Conservation (phyloP, 2,329 filamentous ascomycete genomes). For the Phyllosticta capitalensis region DNA sequence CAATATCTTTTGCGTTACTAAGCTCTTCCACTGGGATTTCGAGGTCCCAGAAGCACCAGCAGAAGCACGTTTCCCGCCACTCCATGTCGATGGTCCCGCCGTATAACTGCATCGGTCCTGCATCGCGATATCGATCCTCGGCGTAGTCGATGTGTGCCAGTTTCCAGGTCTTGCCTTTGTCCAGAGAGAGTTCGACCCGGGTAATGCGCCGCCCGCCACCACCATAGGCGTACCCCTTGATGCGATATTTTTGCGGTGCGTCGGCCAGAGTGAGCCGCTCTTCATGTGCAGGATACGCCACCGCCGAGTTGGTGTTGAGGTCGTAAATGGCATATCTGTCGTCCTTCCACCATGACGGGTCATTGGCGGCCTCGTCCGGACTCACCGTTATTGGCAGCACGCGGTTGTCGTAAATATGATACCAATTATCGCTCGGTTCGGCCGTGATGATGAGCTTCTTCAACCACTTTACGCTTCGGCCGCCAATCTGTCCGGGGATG, state of each 20-base stretch:
- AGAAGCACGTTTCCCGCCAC: slow-evolving; percentile 74
- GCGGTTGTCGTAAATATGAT: slow-evolving; percentile 88
- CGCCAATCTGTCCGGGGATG: slow-evolving; percentile 85
- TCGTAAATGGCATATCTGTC: slow-evolving; percentile 91
- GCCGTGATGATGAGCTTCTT: slow-evolving; percentile 70
- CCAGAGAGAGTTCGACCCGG: slow-evolving; percentile 71
- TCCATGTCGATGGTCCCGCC: slow-evolving; percentile 71
- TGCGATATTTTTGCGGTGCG: slow-evolving; percentile 48
- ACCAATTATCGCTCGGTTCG: slow-evolving; percentile 82
- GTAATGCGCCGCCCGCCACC: slow-evolving; percentile 80
- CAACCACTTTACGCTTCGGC: slow-evolving; percentile 88
- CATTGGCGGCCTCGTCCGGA: slow-evolving; percentile 66
- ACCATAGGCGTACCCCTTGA: slow-evolving; percentile 77
- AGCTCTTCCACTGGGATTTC: slow-evolving; percentile 56
- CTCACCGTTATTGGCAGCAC: slow-evolving; percentile 80
- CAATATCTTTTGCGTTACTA: slow-evolving; percentile 56
- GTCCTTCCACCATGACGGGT: slow-evolving; percentile 74
- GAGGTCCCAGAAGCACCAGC: slow-evolving; percentile 87
- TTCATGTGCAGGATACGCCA: slow-evolving; percentile 69
- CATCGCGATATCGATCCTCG: slow-evolving; percentile 71
- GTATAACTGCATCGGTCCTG: slow-evolving; percentile 55
- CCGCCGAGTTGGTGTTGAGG: slow-evolving; percentile 76
- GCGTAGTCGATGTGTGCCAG: slow-evolving; percentile 71
- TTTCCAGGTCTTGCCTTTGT: slow-evolving; percentile 72
- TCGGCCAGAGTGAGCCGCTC: slow-evolving; percentile 50